Evolutionary conservation across 495 filamentous ascomycete genomes (phyloP), one percentile per base, ranked within the genome.

Genomic region (Aspergillus cavernicola): DNA sequence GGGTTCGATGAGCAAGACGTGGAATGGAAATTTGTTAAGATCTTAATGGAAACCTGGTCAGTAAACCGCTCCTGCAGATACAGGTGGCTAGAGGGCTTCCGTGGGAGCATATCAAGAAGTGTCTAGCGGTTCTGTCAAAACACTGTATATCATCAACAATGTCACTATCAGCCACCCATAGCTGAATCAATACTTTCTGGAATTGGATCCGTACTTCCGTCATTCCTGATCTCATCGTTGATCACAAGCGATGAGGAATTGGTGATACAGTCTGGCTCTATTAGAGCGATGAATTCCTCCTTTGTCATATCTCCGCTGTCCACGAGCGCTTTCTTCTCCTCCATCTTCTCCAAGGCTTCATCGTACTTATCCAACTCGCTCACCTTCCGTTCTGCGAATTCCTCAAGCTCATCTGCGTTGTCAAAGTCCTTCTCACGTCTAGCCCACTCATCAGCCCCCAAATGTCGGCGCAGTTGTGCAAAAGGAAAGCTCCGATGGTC

Each of bases 401-500:
- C 43, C 19, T 60, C 50, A 23, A 57, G 51, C 33, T 61, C 53
- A 18, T 57, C 47, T 28, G 53, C 13, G 13, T 60, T 46, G 9
- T 58, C 35, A 47, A 58, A 62, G 51, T 53, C 40, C n/a, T 36
- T 49, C 49, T 62, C 57, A 50, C 45, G 55, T 37, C 28, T 56
- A 9, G 55, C 60, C 66, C 63, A 66, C 58, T 65, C 52, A n/a
- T 32, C 39, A 61, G 28, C 12, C n/a, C 64, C 58, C 10, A 68
- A 10, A 57, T 69, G 59, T 44, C 29, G 60, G n/a, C 59, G 58
- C 33, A 71, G 59, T 18, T 69, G 50, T 11, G 36, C 60, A 46
- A 66, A 68, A 36, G 66, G 61, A 60, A 68, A 66, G 35, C 55
- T 62, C 20, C 46, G 40, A 50, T 59, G 53, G 53, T 64, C 55